Evolutionary conservation across 805 yeast species (phyloP).

Genomic region (Kodamaea kaohsiungensis): DNA sequence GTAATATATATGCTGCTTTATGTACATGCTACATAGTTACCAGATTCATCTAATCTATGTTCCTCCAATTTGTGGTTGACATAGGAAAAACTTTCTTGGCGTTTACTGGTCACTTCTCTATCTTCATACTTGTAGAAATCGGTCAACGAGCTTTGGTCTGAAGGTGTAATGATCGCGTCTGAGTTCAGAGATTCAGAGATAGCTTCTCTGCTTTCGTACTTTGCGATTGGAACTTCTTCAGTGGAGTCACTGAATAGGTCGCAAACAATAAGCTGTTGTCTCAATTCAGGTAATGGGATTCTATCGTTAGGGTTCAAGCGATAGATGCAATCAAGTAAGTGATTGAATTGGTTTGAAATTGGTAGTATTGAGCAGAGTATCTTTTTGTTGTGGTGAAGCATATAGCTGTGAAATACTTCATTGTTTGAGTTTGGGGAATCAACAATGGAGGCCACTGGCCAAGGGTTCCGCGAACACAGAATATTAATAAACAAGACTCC

Average conservation of each 20-base stretch:
- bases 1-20: neutral
- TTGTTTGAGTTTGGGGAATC: conserved; percentile 41
- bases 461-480: conserved; percentile 83
- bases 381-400: conserved; percentile 44
- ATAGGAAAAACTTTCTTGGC: neutral
- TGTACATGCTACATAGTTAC: neutral
- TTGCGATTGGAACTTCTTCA: neutral
- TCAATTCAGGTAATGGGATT: conserved; percentile 39
- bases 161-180: conserved; percentile 21
- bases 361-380: conserved; percentile 71
- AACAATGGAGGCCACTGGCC: conserved; percentile 73
- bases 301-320: conserved; percentile 51
- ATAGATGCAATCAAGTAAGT: conserved; percentile 48
- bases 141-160: conserved; percentile 10
- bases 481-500: conserved; percentile 80
- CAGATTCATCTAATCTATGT: neutral
- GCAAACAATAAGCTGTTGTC: conserved; percentile 34
- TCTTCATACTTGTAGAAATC: neutral
- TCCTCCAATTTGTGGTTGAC: neutral
- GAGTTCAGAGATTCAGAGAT: conserved; percentile 5
- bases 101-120: neutral
- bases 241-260: conserved; percentile 32
- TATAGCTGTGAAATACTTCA: conserved; percentile 62
- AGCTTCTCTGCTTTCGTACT: neutral
- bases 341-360: conserved; percentile 61